Percentiles rank a stretch among this genome's conserved stretches.
Conservation (phyloP, 176 grass and related monocot species). For the Oryza punctata region DNA sequence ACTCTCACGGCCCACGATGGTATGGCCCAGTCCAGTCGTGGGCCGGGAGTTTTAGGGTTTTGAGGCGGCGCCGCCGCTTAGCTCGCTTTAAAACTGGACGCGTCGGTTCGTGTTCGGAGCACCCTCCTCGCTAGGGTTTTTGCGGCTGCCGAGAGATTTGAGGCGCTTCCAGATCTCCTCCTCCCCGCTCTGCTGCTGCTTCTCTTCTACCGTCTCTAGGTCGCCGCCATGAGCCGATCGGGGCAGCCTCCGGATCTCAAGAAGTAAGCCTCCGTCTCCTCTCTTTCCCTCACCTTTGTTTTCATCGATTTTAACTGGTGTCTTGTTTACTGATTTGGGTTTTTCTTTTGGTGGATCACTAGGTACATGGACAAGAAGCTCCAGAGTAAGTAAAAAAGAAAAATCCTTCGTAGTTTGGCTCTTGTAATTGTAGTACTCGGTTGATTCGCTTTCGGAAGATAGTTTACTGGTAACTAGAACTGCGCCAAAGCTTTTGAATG, state of each 20-base stretch:
- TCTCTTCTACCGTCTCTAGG: neutral
- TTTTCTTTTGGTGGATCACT: neutral
- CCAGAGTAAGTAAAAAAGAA: slow-evolving; percentile 62
- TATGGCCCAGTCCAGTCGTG: neutral
- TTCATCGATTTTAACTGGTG: neutral
- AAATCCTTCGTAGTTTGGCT: neutral
- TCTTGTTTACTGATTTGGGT: slow-evolving; percentile 8
- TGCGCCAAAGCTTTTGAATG: neutral
- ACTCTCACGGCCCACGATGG: neutral
- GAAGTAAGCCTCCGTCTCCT: slow-evolving; percentile 48
- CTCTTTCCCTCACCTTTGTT: neutral
- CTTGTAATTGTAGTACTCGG: neutral
- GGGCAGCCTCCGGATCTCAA: slow-evolving; percentile 98
- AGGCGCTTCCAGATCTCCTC: neutral
- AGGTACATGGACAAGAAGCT: slow-evolving; percentile 99
- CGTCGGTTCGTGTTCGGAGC: neutral
- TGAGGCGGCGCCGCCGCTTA: neutral
- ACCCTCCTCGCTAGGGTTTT: slow-evolving; percentile 32
- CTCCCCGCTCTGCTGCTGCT: too few relatives aligned
- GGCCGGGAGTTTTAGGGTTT: slow-evolving; percentile 42
- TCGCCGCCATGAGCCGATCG: slow-evolving; percentile 67
- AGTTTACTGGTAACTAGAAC: neutral
- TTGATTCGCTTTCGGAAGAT: neutral
- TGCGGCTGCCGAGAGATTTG: neutral
- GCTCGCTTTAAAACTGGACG: slow-evolving; percentile 18